These are phyloP conservation scores for Metarhizium album DNA, from an alignment of 2,329 filamentous ascomycete species.

Conservation along the genomic window DNA sequence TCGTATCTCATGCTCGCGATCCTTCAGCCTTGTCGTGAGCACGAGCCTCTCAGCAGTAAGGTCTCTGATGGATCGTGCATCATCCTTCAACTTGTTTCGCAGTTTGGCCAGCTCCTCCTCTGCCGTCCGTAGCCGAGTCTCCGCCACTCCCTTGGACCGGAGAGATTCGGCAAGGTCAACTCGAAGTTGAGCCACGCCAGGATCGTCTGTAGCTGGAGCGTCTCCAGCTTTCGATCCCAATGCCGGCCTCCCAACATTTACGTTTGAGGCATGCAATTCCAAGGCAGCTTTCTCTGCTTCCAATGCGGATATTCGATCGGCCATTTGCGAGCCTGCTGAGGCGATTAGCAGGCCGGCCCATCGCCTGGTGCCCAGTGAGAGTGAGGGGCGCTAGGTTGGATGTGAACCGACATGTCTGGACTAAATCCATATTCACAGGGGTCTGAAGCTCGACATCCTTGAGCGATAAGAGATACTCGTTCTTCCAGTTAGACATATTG, in stretches of 20 bases:
- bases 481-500: slow-evolving; percentile 59
- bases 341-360: slow-evolving; percentile 14
- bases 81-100: slow-evolving; percentile 47
- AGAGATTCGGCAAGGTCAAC: slow-evolving; percentile 68
- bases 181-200: slow-evolving; percentile 39
- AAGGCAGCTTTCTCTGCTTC: slow-evolving; percentile 45
- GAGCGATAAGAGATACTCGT: slow-evolving; percentile 69
- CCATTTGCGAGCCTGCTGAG: slow-evolving; percentile 48
- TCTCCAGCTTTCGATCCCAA: slow-evolving; percentile 7
- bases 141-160: slow-evolving; percentile 58
- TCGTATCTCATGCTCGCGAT: slow-evolving; percentile 74
- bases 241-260: slow-evolving; percentile 7
- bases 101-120: slow-evolving; percentile 54
- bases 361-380: neutral
- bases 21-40: slow-evolving; percentile 57
- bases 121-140: slow-evolving; percentile 50
- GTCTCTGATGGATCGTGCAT: slow-evolving; percentile 48
- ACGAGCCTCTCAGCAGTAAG: slow-evolving; percentile 52
- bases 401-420: slow-evolving; percentile 60
- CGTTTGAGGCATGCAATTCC: slow-evolving; percentile 18
- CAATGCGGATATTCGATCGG: slow-evolving; percentile 54
- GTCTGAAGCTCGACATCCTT: slow-evolving; percentile 60
- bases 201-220: slow-evolving; percentile 16
- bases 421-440: slow-evolving; percentile 51
- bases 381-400: slow-evolving; percentile 8